Base-by-base conservation (phyloP, 2,329 filamentous ascomycete genomes). In the Xylariomycetidae sp. region DNA sequence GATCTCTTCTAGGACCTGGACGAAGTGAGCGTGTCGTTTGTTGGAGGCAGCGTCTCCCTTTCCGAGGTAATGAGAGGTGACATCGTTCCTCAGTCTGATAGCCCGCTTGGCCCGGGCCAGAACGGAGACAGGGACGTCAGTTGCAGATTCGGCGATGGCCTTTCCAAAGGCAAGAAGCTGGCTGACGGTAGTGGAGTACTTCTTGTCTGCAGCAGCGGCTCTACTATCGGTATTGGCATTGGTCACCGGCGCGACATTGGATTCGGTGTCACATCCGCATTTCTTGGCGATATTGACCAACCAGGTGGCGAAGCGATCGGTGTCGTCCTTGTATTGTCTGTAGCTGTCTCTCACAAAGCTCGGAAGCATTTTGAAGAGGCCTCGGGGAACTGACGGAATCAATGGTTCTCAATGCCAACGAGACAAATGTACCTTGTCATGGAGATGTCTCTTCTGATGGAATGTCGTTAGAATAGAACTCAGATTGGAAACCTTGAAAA, bases 41-140 rank as follows among this genome's bases (percentile, higher is more conserved):
- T 53, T 49, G 29, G 37, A 39, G 10, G 18, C 31, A 8, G 36
- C 33, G 30, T 49, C 37, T 5, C 48, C 50, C 31, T 44, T 39
- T 14, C 47, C 51, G 33, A 52, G 33, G 32, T 54, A 52, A 44
- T 45, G 53, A 16, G 46, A 48, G 28, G 49, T 56, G 30, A 55
- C 49, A 6, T 34, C 14, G 27, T 48, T 52, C 41, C 48, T 49
- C 40, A 53, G 50, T 23, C n/a, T 8, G n/a, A 23, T 23, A 23
- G 20, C 20, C 8, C 20, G 20, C n/a, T 23, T 8, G 8, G 20
- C 20, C 20, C 20, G 8, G n/a, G 20, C 20, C 8, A 23, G 20
- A n/a, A 23, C 20, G n/a, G 20, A 23, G 8, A 23, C 20, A 8
- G 20, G 20, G 20, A 23, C 20, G 20, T 23, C n/a, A n/a, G n/a